phyloP scores from a whole-genome alignment of 108 stramenopile genomes.

The Pseudonitzschia delicatissima region DNA sequence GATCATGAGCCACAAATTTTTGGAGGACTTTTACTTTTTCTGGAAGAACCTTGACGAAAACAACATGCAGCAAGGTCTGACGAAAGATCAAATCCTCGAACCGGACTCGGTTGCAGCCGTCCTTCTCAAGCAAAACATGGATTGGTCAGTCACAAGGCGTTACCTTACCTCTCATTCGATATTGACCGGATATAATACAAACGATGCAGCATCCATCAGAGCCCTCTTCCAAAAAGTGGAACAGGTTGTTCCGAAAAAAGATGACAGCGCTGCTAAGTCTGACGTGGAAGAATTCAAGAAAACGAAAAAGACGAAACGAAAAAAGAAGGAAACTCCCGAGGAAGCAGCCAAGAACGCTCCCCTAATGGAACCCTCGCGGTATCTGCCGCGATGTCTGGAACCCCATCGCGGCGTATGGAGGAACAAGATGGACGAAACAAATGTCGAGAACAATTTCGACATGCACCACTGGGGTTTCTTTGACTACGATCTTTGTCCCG shows the following conservation, averaged over 20 bases:
- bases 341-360: not conserved
- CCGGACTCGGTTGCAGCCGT: slow-evolving; percentile 24
- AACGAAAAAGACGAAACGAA: not conserved
- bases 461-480: slow-evolving; percentile 39
- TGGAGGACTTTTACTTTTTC: slow-evolving; percentile 18
- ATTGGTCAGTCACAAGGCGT: slow-evolving; percentile 35
- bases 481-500: slow-evolving; percentile 26
- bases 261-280: not conserved
- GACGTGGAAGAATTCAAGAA: not conserved
- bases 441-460: slow-evolving; percentile 3
- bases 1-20: slow-evolving; percentile 32
- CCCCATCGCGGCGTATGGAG: slow-evolving; percentile 30
- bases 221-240: not conserved
- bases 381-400: slow-evolving; percentile 36
- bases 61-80: not conserved
- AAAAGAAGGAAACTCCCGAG: not conserved
- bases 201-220: slow-evolving; percentile 4
- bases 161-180: slow-evolving; percentile 34
- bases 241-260: too few relatives aligned
- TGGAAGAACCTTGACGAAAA: slow-evolving; percentile 5
- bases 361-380: not conserved
- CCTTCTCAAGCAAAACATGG: slow-evolving; percentile 16
- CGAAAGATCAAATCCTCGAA: not conserved
- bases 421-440: not conserved
- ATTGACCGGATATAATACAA: not conserved